Conservation (phyloP, 768 basidiomycete species). For the Sistotremastrum suecicum region DNA sequence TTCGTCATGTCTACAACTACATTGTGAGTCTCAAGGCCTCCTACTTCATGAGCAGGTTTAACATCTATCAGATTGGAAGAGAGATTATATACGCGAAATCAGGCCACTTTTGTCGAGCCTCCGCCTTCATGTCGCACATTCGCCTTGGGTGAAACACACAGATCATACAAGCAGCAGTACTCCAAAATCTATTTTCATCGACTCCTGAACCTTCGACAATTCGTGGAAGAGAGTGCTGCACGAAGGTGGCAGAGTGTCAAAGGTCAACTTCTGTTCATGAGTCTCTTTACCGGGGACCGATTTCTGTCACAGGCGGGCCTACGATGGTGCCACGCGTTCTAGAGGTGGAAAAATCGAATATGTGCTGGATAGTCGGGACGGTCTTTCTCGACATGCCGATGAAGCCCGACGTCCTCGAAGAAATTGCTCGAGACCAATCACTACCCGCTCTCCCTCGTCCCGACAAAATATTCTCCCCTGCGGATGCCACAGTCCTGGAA, state of each 20-base stretch:
- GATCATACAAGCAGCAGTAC: slow-evolving; percentile 54
- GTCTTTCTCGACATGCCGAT: slow-evolving; percentile 99
- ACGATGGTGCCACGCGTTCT: slow-evolving; percentile 65
- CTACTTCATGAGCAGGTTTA: too few species aligned
- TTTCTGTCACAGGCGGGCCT: slow-evolving; percentile 39
- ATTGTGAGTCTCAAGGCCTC: not conserved
- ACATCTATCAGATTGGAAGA: too few species aligned
- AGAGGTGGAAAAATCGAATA: slow-evolving; percentile 69
- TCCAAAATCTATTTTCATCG: slow-evolving; percentile 60
- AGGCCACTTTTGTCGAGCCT: too few species aligned
- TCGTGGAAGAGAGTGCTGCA: slow-evolving; percentile 34
- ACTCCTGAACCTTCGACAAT: slow-evolving; percentile 31
- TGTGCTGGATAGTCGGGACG: slow-evolving; percentile 89
- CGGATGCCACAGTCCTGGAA: slow-evolving; percentile 81
- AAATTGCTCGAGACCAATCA: slow-evolving; percentile 89
- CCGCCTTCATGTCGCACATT: slow-evolving; percentile 15
- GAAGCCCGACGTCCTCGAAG: slow-evolving; percentile 95
- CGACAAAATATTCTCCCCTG: slow-evolving; percentile 58
- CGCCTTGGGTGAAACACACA: slow-evolving; percentile 26
- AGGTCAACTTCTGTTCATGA: slow-evolving; percentile 13
- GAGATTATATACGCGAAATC: too few species aligned
- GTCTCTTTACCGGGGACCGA: slow-evolving; percentile 2
- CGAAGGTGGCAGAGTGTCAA: slow-evolving; percentile 35
- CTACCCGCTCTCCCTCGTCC: slow-evolving; percentile 72
- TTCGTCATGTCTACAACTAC: not conserved